Base-by-base conservation (phyloP, 2,329 filamentous ascomycete species). In the Trichoderma breve region DNA sequence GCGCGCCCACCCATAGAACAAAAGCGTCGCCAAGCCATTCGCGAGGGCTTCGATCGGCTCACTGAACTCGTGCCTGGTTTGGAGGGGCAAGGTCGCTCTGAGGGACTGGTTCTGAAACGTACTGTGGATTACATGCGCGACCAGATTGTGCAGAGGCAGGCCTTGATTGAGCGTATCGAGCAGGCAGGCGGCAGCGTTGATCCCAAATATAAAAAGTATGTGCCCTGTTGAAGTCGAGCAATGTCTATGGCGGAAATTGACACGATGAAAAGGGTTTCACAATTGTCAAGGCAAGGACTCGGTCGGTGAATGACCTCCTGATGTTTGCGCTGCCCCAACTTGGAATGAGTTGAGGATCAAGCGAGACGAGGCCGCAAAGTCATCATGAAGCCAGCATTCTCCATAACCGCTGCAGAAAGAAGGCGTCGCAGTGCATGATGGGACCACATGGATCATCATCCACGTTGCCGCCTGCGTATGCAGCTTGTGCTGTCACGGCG, bases 41-140 rank as follows among this genome's bases (percentile, higher is more conserved):
- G 94, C 61, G 90, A 93, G 72, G 93, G 92, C 71, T 97, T 97
- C 80, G 93, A 97, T 80, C 88, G 90, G 39, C 87, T 97, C 30
- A 93, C 93, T 18, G 88, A 91, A 68, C 86, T 97, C 36, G 93
- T 97, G 1, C 94, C 94, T 0, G 93, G 93, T 0, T 86, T 97
- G 68, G 88, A 93, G 76, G 94, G 94, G 1, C 92, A 95, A 78
- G 94, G 92, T 1, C 90, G 94, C 60, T 96, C 93, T 74, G 94
- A 97, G 80, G 93, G 93, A 32, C 86, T 94, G 21, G 93, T 97
- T n/a, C 85, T 97, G 26, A 89, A 90, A 74, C 87, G 87, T 74
- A 92, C 91, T 0, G 88, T 92, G 34, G 89, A 91, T 15, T 91
- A 86, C 74, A 90, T 93, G 78, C 85, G 85, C 55, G 82, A 89